Evolutionary conservation across 441 rosid genomes (phyloP).

Genomic region (Capsella rubella): DNA sequence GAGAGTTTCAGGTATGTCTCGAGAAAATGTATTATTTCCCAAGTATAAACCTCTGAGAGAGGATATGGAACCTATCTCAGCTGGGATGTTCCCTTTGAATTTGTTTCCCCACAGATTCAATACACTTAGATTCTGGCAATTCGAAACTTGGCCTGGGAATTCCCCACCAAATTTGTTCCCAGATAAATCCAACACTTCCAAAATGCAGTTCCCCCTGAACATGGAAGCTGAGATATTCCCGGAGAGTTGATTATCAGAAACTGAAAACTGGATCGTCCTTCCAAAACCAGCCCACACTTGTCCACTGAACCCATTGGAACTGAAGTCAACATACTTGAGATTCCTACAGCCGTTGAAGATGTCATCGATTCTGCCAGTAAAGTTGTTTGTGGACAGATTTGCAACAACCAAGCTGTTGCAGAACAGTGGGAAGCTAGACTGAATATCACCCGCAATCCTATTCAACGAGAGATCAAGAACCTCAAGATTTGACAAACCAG

Average conservation of each 20-base stretch:
- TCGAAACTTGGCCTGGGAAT: constrained; percentile 58
- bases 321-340: constrained; percentile 71
- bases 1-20: constrained; percentile 68
- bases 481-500: constrained; percentile 59
- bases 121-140: constrained; percentile 55
- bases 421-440: constrained; percentile 53
- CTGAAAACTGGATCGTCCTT: constrained; percentile 63
- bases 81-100: constrained; percentile 64
- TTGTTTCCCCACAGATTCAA: constrained; percentile 73
- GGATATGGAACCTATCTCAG: constrained; percentile 65
- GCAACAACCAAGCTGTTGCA: constrained; percentile 67
- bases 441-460: constrained; percentile 61
- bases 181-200: constrained; percentile 67
- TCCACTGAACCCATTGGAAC: constrained; percentile 66
- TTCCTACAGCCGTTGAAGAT: constrained; percentile 63
- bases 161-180: constrained; percentile 57
- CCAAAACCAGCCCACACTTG: constrained; percentile 61
- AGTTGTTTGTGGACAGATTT: constrained; percentile 66
- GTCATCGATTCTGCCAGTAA: constrained; percentile 62
- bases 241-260: constrained; percentile 56
- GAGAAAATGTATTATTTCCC: constrained; percentile 70
- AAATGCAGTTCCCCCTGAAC: constrained; percentile 59
- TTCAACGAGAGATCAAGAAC: constrained; percentile 71
- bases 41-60: constrained; percentile 65
- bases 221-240: constrained; percentile 52